phyloP scores from a whole-genome alignment of 176 grass and related monocot species.

The Oryza australiensis region DNA sequence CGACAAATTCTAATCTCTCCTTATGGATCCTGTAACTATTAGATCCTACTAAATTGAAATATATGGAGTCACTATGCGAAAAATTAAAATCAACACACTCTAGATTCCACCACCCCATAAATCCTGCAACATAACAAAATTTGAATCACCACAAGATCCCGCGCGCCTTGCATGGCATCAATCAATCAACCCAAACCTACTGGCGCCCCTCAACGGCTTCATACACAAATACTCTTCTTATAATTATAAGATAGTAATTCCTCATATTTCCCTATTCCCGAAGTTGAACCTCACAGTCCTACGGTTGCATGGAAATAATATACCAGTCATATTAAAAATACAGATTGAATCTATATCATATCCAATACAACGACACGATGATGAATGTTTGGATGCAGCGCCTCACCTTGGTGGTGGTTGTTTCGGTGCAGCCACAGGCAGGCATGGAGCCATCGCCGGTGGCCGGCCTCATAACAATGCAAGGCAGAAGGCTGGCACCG shows the following conservation, averaged over 20 bases:
- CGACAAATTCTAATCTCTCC: background rate
- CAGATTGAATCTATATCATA: background rate
- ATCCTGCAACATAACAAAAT: background rate
- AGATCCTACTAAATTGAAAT: background rate
- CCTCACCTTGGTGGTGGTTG: background rate
- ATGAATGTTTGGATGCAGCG: background rate
- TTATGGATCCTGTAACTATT: background rate
- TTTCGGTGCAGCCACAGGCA: background rate
- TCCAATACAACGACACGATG: background rate
- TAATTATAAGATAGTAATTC: background rate
- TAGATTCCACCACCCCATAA: too few species aligned
- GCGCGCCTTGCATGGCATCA: background rate
- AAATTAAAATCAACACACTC: too few species aligned
- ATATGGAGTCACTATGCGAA: background rate
- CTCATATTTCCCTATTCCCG: background rate
- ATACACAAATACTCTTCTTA: background rate
- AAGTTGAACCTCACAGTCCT: background rate
- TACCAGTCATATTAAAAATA: background rate
- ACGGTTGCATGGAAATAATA: background rate
- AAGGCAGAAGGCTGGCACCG: background rate
- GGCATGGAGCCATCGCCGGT: background rate
- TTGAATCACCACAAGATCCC: background rate
- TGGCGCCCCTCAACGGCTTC: background rate
- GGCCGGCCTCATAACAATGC: background rate
- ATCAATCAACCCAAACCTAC: too few species aligned